Evolutionary conservation across 208 protist species (phyloP).

Genomic region (Leishmania martiniquensis): DNA sequence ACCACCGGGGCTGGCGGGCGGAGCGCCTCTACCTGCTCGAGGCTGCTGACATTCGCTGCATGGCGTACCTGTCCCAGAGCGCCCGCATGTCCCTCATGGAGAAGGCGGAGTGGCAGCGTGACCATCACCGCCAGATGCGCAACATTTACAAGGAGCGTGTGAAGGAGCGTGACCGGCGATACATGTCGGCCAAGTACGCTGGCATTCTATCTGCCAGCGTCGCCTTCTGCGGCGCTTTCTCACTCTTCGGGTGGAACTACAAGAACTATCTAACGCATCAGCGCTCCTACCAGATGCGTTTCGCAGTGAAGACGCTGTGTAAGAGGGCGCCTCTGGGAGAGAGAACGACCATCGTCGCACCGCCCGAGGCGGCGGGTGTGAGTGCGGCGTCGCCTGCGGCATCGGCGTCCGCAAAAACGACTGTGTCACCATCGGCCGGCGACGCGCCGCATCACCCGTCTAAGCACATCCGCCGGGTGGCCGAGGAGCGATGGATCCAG

Average conservation of each 20-base stretch:
- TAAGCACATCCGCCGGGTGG: slow-evolving; percentile 24
- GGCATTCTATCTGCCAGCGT: slow-evolving; percentile 86
- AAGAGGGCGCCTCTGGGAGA: slow-evolving; percentile 25
- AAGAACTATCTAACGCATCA: slow-evolving; percentile 88
- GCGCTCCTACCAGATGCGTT: slow-evolving; percentile 77
- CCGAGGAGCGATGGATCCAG: slow-evolving; percentile 49
- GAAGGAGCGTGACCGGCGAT: slow-evolving; percentile 84
- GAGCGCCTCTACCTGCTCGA: slow-evolving; percentile 86
- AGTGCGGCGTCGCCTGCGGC: not conserved
- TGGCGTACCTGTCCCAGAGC: slow-evolving; percentile 77
- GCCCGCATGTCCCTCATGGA: slow-evolving; percentile 85
- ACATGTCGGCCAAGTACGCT: slow-evolving; percentile 88
- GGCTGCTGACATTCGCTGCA: slow-evolving; percentile 62
- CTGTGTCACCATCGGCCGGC: not conserved
- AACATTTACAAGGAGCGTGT: slow-evolving; percentile 84
- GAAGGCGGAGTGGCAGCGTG: slow-evolving; percentile 90
- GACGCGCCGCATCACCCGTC: slow-evolving; percentile 14
- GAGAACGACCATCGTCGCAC: not conserved
- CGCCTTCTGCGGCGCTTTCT: slow-evolving; percentile 79
- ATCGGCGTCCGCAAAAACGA: not conserved
- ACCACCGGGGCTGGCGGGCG: slow-evolving; percentile 80
- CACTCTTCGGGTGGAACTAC: slow-evolving; percentile 91
- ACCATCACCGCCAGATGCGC: slow-evolving; percentile 84
- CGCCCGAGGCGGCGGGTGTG: not conserved
- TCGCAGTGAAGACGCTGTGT: slow-evolving; percentile 55